Evolutionary conservation across 176 grass and related monocot species (phyloP).

Genomic region (Cocos nucifera): DNA sequence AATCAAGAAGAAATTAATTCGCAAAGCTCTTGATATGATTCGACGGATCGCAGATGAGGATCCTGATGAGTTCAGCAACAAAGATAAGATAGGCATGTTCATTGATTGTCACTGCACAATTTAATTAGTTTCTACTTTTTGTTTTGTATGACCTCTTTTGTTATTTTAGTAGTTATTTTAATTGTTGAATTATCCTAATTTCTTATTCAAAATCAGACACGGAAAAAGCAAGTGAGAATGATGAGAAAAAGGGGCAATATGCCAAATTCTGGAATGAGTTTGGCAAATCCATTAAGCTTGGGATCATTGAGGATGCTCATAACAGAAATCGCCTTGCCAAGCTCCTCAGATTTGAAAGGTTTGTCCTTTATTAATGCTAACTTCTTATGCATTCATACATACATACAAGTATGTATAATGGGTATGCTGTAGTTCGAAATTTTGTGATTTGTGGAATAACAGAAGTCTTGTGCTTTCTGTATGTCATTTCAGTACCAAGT

Average conservation of each 20-base stretch:
- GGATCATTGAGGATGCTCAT: constrained; percentile 94
- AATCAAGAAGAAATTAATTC: constrained; percentile 95
- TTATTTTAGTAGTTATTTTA: neutral
- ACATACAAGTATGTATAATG: no score
- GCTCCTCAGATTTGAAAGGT: constrained; percentile 95
- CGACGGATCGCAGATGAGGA: constrained; percentile 83
- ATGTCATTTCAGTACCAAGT: constrained; percentile 62
- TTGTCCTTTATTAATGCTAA: neutral
- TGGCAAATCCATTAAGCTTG: constrained; percentile 96
- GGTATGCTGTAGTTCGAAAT: no score
- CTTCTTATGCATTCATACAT: no score
- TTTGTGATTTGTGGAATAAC: no score
- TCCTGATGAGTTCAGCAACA: constrained; percentile 85
- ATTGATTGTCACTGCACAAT: no score
- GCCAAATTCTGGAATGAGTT: constrained; percentile 98
- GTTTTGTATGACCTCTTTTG: no score
- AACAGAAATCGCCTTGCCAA: constrained; percentile 96
- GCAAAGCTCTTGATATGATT: constrained; percentile 97
- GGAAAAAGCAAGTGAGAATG: constrained; percentile 49
- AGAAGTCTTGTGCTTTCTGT: no score
- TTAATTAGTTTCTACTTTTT: no score
- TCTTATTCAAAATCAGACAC: constrained; percentile 30
- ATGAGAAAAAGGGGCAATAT: constrained; percentile 90
- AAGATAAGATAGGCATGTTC: constrained; percentile 75
- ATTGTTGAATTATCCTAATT: neutral